phyloP scores from a whole-genome alignment of 2,329 filamentous ascomycete species.

The Talaromyces verruculosus region DNA sequence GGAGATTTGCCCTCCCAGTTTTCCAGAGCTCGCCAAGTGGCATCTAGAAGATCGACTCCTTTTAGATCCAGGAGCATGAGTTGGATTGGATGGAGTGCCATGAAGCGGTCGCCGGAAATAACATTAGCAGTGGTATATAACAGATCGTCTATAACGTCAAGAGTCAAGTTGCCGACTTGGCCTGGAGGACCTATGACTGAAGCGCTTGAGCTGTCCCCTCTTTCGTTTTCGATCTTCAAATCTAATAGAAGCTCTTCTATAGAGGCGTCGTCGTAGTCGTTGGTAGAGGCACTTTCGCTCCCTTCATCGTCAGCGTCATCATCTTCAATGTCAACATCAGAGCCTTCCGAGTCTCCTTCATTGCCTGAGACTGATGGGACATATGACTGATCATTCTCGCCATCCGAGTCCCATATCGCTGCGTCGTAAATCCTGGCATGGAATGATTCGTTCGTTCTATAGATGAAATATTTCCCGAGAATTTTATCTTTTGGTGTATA shows the following conservation, averaged over 20 bases:
- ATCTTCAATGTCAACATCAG: neutral
- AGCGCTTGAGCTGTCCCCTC: neutral
- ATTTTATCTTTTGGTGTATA: no score
- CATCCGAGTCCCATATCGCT: slow-evolving; percentile 8
- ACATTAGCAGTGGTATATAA: slow-evolving; percentile 6
- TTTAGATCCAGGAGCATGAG: neutral
- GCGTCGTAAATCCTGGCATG: slow-evolving; percentile 6
- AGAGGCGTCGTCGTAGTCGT: neutral
- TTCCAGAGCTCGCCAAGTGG: slow-evolving; percentile 15
- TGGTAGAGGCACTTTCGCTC: neutral
- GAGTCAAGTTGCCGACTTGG: slow-evolving; percentile 4
- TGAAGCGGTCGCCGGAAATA: slow-evolving; percentile 4
- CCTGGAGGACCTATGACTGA: neutral
- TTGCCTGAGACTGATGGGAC: neutral
- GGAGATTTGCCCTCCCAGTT: slow-evolving; percentile 5
- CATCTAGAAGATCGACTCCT: slow-evolving; percentile 16
- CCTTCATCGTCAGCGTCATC: slow-evolving; percentile 15
- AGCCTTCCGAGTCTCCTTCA: slow-evolving; percentile 2
- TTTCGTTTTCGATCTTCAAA: neutral
- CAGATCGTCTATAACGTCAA: slow-evolving; percentile 3
- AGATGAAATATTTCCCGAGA: slow-evolving; percentile 1
- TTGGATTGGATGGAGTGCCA: neutral
- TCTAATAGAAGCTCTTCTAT: neutral
- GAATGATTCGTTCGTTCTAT: slow-evolving; percentile 13
- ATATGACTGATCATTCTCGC: slow-evolving; percentile 8